A percentile compares a stretch with the other conserved stretches of the same genome.
phyloP scores from a whole-genome alignment of 2,329 filamentous ascomycete species.

The Trichoderma asperellum region DNA sequence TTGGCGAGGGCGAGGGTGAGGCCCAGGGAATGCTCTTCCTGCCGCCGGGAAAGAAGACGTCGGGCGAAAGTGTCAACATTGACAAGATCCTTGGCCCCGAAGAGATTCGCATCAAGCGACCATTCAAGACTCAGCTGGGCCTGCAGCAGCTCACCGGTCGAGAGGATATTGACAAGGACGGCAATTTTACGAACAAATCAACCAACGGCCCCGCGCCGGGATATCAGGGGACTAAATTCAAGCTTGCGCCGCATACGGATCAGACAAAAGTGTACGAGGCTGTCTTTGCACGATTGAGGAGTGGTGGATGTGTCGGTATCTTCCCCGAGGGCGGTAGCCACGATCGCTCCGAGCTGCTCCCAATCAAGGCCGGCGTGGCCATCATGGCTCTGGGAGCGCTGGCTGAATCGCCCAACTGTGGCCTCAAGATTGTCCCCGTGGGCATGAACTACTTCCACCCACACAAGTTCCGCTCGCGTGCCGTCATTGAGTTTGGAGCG shows the following conservation, averaged over 20 bases:
- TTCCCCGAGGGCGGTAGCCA: constrained; percentile 97
- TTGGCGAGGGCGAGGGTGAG: constrained; percentile 72
- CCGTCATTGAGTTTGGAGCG: constrained; percentile 91
- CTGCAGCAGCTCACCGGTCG: constrained; percentile 81
- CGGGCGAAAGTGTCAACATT: constrained; percentile 81
- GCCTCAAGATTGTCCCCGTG: constrained; percentile 91
- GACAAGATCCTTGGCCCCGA: constrained; percentile 77
- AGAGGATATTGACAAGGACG: constrained; percentile 70
- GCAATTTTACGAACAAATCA: constrained; percentile 61
- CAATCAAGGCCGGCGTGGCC: constrained; percentile 93
- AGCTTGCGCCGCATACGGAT: constrained; percentile 89
- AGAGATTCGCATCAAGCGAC: constrained; percentile 83
- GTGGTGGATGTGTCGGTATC: constrained; percentile 89
- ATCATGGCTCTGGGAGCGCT: constrained; percentile 96
- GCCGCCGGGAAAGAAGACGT: constrained; percentile 77
- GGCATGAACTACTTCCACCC: constrained; percentile 99
- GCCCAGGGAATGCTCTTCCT: constrained; percentile 84
- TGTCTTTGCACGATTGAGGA: constrained; percentile 81
- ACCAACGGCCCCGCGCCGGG: constrained; percentile 59
- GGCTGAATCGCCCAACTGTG: constrained; percentile 81
- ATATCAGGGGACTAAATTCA: constrained; percentile 80
- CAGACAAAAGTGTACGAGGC: constrained; percentile 92
- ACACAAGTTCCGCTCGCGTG: constrained; percentile 95
- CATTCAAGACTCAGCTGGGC: constrained; percentile 77
- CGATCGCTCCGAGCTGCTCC: constrained; percentile 87